Conservation (phyloP, 2,329 filamentous ascomycete species). For the Coniochaeta prunicola region DNA sequence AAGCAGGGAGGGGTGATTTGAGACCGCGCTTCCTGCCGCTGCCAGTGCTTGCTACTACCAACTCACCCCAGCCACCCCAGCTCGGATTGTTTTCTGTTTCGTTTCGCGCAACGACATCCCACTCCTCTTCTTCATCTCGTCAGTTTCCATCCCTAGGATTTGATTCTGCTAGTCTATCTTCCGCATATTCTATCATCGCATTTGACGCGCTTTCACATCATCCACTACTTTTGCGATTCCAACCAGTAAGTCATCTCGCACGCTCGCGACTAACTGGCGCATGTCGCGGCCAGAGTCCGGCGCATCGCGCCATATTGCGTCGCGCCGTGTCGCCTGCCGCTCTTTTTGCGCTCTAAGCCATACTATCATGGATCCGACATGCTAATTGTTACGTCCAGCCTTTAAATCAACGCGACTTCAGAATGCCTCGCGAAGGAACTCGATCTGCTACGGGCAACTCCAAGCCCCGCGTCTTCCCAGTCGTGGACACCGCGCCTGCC, state of each 20-base stretch:
- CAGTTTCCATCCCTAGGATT: background rate
- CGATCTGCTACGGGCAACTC: slow-evolving; percentile 45
- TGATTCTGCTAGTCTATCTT: background rate
- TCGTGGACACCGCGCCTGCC: slow-evolving; percentile 38
- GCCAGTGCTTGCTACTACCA: background rate
- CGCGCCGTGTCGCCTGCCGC: background rate
- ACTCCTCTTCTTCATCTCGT: slow-evolving; percentile 2
- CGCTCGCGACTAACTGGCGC: background rate
- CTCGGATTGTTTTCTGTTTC: background rate
- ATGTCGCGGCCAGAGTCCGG: background rate
- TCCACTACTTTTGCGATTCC: background rate
- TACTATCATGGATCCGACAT: background rate
- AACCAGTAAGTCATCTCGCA: background rate
- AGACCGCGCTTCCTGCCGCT: background rate
- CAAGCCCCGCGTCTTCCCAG: slow-evolving; percentile 42
- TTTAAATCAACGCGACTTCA: background rate
- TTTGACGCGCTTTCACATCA: background rate
- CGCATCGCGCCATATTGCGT: slow-evolving; percentile 1
- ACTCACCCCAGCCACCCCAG: background rate
- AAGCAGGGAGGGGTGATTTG: background rate
- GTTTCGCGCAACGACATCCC: slow-evolving; percentile 3
- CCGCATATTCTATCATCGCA: background rate
- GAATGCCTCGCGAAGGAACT: slow-evolving; percentile 43
- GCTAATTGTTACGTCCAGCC: background rate
- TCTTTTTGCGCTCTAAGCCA: background rate